Conservation (phyloP, 345 rosid species). For the Corymbia maculata region DNA sequence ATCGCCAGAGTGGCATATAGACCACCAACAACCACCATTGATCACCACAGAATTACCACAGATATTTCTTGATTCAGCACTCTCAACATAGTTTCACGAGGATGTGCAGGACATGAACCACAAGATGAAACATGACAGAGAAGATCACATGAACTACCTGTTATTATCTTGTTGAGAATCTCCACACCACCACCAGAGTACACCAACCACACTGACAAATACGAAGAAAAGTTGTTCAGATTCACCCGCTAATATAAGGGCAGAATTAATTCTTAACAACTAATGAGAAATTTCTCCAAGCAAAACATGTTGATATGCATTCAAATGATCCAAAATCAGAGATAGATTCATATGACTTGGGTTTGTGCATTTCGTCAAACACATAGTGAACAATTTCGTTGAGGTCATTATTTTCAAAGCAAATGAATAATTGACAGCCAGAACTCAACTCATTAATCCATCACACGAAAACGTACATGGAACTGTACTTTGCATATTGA, state of each 20-base stretch:
- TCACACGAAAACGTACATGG: neutral
- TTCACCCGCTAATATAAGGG: accelerated
- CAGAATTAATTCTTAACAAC: neutral
- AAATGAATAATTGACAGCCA: neutral
- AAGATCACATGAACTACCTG: neutral
- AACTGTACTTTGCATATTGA: neutral
- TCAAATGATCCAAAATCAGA: neutral
- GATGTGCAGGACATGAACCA: neutral
- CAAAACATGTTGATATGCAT: neutral
- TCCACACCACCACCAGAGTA: neutral
- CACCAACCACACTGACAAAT: neutral
- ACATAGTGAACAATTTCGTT: neutral
- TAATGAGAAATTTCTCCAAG: neutral
- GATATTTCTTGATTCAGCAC: neutral
- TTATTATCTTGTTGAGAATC: neutral
- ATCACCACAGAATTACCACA: neutral
- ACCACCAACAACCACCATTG: neutral
- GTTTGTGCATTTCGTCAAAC: neutral
- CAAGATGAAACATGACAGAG: neutral
- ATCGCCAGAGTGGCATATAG: neutral
- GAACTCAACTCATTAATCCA: neutral
- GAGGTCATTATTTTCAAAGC: neutral
- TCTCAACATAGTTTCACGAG: neutral
- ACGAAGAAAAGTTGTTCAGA: neutral
- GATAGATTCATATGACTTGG: neutral